Evolutionary conservation across 1,284 basidiomycete species (phyloP), one percentile per base, ranked within the genome.

Genomic region (Salmacisia buchloeana): DNA sequence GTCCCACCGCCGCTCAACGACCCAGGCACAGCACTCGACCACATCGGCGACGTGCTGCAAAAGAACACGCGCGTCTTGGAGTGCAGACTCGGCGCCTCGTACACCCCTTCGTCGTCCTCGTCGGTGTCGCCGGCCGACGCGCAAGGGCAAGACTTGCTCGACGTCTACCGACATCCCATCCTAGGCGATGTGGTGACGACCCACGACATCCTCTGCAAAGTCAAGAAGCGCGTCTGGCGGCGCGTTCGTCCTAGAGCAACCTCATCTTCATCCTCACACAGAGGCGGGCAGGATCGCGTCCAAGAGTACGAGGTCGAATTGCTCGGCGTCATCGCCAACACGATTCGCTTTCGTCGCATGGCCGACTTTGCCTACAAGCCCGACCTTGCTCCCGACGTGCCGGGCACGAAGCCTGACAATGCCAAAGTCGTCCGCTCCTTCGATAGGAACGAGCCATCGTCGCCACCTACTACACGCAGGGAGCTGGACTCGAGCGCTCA

Each of bases 311-410:
- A 85, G 1, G 84, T 88, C 4, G 86, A 91, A 68, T 84, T 89
- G 0, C 79, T 91, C 0, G 94, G 94, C 0, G 81, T 88, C 15
- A 84, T 90, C 23, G 83, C 86, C 1, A 91, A 89, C 81, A 92
- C 92, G 0, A 88, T 89, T 39, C 85, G 94, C 45, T 97, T 97
- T 82, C 85, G 93, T 2, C 62, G 64, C 46, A 76, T 77, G 75
- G 73, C 75, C 18, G 76, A 78, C 62, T 78, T 72, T 63, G 69
- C 69, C 2, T 78, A 69, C 49, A 66, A 71, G 39, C 76, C 76
- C 2, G 49, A 66, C 6, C 23, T 68, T 45, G 59, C 60, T 25
- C 45, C 35, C 15, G 43, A 60, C 25, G 39, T 35, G 13, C 38
- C 27, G 2, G 49, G 49, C 13, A 31, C 25, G 4, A 27, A 33